Conservation (phyloP, 2,329 filamentous ascomycete species). For the Alternaria consortialis region DNA sequence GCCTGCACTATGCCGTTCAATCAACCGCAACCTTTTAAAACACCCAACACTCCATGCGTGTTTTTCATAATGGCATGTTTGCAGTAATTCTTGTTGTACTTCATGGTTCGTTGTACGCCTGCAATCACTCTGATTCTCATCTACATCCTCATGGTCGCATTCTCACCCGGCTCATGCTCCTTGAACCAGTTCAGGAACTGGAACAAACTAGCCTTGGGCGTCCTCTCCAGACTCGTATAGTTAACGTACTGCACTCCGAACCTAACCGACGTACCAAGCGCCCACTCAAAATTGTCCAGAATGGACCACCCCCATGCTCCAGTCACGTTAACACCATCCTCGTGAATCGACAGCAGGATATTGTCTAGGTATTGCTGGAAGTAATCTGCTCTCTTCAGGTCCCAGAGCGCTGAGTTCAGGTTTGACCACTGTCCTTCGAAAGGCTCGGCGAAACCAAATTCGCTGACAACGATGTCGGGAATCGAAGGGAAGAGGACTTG, state of each 20-base stretch:
- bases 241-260: constrained; percentile 58
- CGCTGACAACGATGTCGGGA: constrained; percentile 53
- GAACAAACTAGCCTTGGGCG: constrained; percentile 55
- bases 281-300: constrained; percentile 56
- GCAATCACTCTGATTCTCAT: not conserved
- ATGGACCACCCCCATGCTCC: constrained; percentile 55
- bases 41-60: not conserved
- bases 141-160: constrained; percentile 39
- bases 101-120: not conserved
- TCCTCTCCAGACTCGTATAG: constrained; percentile 52
- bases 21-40: not conserved
- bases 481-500: constrained; percentile 55
- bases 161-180: constrained; percentile 38
- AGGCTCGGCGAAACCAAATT: constrained; percentile 56
- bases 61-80: not conserved
- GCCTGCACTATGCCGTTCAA: not conserved
- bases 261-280: constrained; percentile 45
- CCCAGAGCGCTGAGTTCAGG: constrained; percentile 50
- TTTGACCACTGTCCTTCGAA: constrained; percentile 48
- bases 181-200: constrained; percentile 56
- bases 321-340: constrained; percentile 54
- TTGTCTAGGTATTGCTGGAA: constrained; percentile 55
- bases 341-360: constrained; percentile 49
- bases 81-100: not conserved
- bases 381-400: constrained; percentile 54